A percentile compares a stretch with the other conserved stretches of the same genome.
These are phyloP conservation scores for Candida montana DNA, from an alignment of 805 yeast genomes.

Conservation along the genomic window DNA sequence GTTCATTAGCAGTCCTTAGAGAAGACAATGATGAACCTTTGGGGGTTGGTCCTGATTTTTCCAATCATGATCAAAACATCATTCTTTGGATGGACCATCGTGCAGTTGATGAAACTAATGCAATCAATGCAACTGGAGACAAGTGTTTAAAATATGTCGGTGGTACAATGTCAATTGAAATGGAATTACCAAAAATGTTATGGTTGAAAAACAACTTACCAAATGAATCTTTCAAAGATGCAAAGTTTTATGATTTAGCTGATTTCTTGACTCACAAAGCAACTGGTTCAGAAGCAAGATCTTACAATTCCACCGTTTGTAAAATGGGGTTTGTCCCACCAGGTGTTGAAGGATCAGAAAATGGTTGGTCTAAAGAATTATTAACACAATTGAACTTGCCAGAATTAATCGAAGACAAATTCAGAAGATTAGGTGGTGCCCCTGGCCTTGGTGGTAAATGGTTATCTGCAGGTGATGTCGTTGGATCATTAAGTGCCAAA, in stretches of 20 bases:
- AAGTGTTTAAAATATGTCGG: constrained; percentile 87
- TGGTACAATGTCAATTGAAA: constrained; percentile 95
- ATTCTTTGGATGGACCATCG: constrained; percentile 99
- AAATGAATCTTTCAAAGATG: constrained; percentile 44
- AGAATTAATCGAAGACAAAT: constrained; percentile 74
- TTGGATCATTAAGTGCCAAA: constrained; percentile 60
- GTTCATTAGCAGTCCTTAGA: constrained; percentile 81
- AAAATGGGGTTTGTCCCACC: constrained; percentile 92
- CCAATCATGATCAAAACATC: constrained; percentile 68
- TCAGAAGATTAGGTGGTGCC: constrained; percentile 77
- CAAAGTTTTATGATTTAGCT: constrained; percentile 87
- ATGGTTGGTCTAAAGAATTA: constrained; percentile 90
- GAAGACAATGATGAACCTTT: constrained; percentile 63
- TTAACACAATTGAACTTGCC: constrained; percentile 61
- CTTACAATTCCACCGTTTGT: constrained; percentile 87
- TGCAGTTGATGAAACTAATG: constrained; percentile 74
- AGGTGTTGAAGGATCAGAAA: constrained; percentile 79
- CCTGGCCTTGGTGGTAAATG: constrained; percentile 67
- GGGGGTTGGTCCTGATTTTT: constrained; percentile 89
- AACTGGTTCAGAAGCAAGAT: constrained; percentile 80
- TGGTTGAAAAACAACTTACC: constrained; percentile 91
- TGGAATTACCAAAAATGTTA: constrained; percentile 96
- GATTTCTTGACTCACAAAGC: constrained; percentile 91
- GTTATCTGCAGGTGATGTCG: constrained; percentile 83
- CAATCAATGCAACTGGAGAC: constrained; percentile 76